These are phyloP conservation scores for Thinopyrum elongatum DNA, from an alignment of 176 grass and related monocot species.

Conservation along the genomic window DNA sequence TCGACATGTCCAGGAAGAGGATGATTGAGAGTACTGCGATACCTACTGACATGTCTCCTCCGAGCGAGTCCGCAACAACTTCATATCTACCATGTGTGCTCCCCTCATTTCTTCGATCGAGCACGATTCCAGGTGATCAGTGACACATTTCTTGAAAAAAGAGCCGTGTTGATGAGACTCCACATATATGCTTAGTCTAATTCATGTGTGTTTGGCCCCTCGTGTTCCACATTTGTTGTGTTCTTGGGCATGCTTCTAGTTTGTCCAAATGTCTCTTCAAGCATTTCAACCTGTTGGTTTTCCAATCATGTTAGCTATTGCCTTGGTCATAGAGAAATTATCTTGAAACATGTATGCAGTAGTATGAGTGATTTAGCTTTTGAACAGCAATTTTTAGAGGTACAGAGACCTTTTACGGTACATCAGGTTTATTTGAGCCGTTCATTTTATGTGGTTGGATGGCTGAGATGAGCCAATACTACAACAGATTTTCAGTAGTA, in stretches of 20 bases:
- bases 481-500: too few species aligned
- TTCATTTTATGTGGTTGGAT: too few species aligned
- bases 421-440: too few species aligned
- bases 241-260: neutral
- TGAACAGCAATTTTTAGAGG: neutral
- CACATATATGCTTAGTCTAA: too few species aligned
- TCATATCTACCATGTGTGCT: conserved; percentile 4
- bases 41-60: neutral
- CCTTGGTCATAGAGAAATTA: neutral
- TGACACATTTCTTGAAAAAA: neutral
- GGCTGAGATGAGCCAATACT: too few species aligned
- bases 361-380: neutral
- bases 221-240: too few species aligned
- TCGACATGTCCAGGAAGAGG: neutral
- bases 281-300: neutral
- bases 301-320: neutral
- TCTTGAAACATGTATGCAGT: neutral
- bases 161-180: too few species aligned
- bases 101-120: neutral
- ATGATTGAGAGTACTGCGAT: neutral
- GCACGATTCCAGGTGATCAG: neutral
- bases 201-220: too few species aligned
- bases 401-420: too few species aligned
- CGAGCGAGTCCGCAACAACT: neutral
- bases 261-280: neutral